phyloP scores from a whole-genome alignment of 257 asterid species.

The Marsdenia floribunda region DNA sequence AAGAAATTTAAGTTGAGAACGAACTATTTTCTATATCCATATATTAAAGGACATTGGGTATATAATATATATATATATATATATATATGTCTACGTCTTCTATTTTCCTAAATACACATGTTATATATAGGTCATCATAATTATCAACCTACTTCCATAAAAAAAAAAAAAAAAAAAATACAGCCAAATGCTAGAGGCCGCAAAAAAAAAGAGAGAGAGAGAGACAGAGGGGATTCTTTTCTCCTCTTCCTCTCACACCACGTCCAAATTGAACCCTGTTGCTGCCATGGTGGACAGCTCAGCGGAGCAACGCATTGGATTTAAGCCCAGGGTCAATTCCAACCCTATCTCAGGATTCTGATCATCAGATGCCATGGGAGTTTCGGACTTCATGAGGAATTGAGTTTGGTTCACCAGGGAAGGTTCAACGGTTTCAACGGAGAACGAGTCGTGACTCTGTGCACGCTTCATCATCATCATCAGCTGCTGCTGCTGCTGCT shows the following conservation, averaged over 20 bases:
- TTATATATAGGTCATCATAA: background rate
- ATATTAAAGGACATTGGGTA: background rate
- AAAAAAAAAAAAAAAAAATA: background rate
- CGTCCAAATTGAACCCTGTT: constrained; percentile 28
- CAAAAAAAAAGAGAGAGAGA: constrained; percentile 6
- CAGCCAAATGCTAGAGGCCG: constrained; percentile 13
- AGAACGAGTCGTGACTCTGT: constrained; percentile 55
- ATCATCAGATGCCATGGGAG: background rate
- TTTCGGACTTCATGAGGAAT: constrained; percentile 27
- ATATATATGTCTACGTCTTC: constrained; percentile 6
- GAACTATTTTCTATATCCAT: background rate
- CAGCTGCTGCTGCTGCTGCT: background rate
- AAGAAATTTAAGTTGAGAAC: background rate
- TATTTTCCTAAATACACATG: constrained; percentile 12
- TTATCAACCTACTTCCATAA: background rate
- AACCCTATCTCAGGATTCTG: constrained; percentile 26
- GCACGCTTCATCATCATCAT: constrained; percentile 30
- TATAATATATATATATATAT: background rate
- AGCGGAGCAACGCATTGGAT: background rate
- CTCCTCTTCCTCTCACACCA: constrained; percentile 15
- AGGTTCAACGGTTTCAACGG: constrained; percentile 61
- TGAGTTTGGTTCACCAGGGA: constrained; percentile 25
- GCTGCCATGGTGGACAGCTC: constrained; percentile 17
- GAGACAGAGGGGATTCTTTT: background rate
- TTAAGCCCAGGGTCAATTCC: constrained; percentile 48